phyloP scores from a whole-genome alignment of 306 rosid species.

The Lupinus albus region DNA sequence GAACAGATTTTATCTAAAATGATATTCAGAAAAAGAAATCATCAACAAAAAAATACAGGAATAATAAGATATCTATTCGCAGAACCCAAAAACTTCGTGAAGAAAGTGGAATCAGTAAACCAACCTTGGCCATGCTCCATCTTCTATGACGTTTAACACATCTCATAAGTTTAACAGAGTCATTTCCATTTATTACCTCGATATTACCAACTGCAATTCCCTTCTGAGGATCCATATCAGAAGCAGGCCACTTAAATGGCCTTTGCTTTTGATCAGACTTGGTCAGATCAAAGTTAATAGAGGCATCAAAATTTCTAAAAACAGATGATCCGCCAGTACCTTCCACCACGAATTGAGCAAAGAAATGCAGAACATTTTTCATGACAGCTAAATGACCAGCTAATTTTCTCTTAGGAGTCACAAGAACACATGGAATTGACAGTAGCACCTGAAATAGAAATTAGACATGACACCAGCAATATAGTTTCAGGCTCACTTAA shows the following conservation, averaged over 20 bases:
- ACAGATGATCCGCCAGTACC: slow-evolving; percentile 94
- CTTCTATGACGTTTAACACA: slow-evolving; percentile 88
- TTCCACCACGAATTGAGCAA: slow-evolving; percentile 85
- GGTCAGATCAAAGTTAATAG: slow-evolving; percentile 60
- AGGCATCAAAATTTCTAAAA: slow-evolving; percentile 70
- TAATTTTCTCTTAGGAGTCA: slow-evolving; percentile 85
- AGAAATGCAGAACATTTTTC: slow-evolving; percentile 91
- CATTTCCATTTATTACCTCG: slow-evolving; percentile 63
- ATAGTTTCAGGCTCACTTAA: slow-evolving; percentile 24
- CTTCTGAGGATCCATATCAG: slow-evolving; percentile 68
- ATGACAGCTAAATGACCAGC: slow-evolving; percentile 90
- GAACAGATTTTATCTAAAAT: slow-evolving; percentile 81
- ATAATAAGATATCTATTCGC: slow-evolving; percentile 21
- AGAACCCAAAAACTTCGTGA: slow-evolving; percentile 31
- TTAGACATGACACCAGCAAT: slow-evolving; percentile 30
- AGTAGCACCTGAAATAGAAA: slow-evolving; percentile 76
- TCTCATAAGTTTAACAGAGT: slow-evolving; percentile 58
- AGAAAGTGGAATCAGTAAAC: slow-evolving; percentile 39
- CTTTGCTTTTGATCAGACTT: slow-evolving; percentile 72
- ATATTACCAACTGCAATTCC: slow-evolving; percentile 47
- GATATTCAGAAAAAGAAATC: slow-evolving; percentile 40
- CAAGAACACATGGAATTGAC: slow-evolving; percentile 82
- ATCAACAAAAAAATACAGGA: not conserved
- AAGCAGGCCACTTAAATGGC: slow-evolving; percentile 60
- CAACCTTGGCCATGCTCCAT: slow-evolving; percentile 90